Evolutionary conservation across 2,329 filamentous ascomycete genomes (phyloP), one percentile per base, ranked within the genome.

Genomic region (Diaporthe citri): DNA sequence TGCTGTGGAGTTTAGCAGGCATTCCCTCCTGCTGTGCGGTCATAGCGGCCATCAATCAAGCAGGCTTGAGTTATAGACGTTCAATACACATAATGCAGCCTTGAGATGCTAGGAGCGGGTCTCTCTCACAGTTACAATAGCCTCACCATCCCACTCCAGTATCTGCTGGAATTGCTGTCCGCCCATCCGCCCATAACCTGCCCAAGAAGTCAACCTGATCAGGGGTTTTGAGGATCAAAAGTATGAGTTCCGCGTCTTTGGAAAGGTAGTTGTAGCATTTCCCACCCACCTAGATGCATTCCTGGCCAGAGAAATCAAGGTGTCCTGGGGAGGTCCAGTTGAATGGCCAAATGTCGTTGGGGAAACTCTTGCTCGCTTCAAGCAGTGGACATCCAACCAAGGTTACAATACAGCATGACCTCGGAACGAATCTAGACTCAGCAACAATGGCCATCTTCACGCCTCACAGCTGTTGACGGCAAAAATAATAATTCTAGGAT

Each of bases 341-440:
- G 41, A 70, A 10, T 74, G 66, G 60, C 64, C 57, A 5, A 70
- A 77, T 17, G 39, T 75, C 36, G 72, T 73, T 17, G 60, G 70
- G 25, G 15, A 72, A 10, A 56, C 69, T 20, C 72, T 77, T 41
- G 41, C 55, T 15, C 69, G 55, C 25, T 77, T 77, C 59, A 34
- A 46, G 2, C 62, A 73, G 25, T 77, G 64, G 62, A 52, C 57
- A 28, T 77, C 74, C 69, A 72, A 57, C 4, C 43, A 59, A 17
- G 51, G 25, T 8, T 73, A 74, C 67, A 31, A 34, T 4, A 7
- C 51, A 6, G 22, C 48, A 20, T 43, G 69, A 17, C 67, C 72
- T 3, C 59, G 59, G 20, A 72, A 51, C 13, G 31, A 34, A 10
- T 25, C 43, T 31, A 25, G 3, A 17, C 43, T 56, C 13, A 9